Conservation (phyloP, 441 rosid genomes). For the Theobroma grandiflorum region DNA sequence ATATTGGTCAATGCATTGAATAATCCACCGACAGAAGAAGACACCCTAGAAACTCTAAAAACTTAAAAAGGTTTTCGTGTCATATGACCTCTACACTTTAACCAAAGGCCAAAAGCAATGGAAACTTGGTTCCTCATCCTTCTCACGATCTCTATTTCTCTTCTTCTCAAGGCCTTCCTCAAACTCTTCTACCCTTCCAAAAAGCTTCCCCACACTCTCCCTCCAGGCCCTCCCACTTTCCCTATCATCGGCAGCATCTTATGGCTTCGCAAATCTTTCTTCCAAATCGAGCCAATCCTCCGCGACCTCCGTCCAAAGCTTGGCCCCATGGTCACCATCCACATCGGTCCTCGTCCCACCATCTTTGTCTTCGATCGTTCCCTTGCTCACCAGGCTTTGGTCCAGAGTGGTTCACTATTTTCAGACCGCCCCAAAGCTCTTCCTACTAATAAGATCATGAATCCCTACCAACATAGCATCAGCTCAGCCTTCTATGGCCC, state of each 20-base stretch:
- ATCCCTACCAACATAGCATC: constrained; percentile 43
- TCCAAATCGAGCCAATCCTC: constrained; percentile 23
- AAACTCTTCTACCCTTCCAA: constrained; percentile 4
- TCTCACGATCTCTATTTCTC: constrained; percentile 29
- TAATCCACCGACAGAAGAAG: too few species aligned
- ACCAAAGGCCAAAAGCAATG: constrained; percentile 24
- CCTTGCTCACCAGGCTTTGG: constrained; percentile 25
- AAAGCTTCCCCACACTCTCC: not conserved
- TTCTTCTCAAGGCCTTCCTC: constrained; percentile 32
- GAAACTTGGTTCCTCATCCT: constrained; percentile 38
- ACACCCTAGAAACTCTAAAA: too few species aligned
- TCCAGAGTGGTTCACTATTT: constrained; percentile 23
- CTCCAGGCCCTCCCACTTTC: constrained; percentile 29
- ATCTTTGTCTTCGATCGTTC: constrained; percentile 25
- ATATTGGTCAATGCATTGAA: too few species aligned
- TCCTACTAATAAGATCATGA: constrained; percentile 22
- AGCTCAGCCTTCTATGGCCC: constrained; percentile 46
- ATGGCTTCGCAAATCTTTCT: constrained; percentile 1
- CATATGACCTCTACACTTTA: not conserved
- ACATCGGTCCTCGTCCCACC: not conserved
- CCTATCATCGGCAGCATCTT: constrained; percentile 29
- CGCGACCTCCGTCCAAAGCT: constrained; percentile 6
- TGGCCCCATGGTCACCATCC: constrained; percentile 29
- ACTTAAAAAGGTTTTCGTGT: not conserved
- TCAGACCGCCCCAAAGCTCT: constrained; percentile 18